Evolutionary conservation across 2,329 filamentous ascomycete species (phyloP).

Genomic region (Fusarium goolgardi): DNA sequence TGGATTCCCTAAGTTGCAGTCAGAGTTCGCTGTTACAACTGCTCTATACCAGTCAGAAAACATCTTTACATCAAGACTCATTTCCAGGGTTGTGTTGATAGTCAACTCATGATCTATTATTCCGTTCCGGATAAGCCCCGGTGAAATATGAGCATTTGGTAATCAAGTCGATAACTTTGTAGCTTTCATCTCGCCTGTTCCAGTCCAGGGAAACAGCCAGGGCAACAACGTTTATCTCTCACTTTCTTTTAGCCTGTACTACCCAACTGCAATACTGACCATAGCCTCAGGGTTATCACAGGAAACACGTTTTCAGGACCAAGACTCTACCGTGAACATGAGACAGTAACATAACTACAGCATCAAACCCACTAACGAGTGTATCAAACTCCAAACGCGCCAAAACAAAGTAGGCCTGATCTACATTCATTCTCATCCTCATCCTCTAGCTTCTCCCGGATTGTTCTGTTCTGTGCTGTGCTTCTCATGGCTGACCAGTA

Average conservation of each 20-base stretch:
- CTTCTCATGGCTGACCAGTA: constrained; percentile 31
- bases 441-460: constrained; percentile 13
- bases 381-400: constrained; percentile 37
- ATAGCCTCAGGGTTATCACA: background rate
- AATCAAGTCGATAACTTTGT: too few species aligned
- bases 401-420: constrained; percentile 38
- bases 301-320: background rate
- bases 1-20: background rate
- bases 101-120: background rate
- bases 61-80: background rate
- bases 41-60: background rate
- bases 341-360: constrained; percentile 3
- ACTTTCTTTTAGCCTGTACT: too few species aligned
- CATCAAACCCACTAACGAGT: constrained; percentile 29
- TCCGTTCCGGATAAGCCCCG: background rate
- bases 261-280: background rate
- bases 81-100: background rate
- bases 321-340: background rate
- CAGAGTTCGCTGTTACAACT: background rate
- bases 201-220: too few species aligned
- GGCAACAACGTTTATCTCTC: too few species aligned
- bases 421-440: constrained; percentile 31
- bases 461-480: constrained; percentile 23
- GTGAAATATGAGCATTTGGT: background rate
- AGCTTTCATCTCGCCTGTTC: too few species aligned